Evolutionary conservation across 495 filamentous ascomycete species (phyloP).

Genomic region (Trichocladium antarcticum): DNA sequence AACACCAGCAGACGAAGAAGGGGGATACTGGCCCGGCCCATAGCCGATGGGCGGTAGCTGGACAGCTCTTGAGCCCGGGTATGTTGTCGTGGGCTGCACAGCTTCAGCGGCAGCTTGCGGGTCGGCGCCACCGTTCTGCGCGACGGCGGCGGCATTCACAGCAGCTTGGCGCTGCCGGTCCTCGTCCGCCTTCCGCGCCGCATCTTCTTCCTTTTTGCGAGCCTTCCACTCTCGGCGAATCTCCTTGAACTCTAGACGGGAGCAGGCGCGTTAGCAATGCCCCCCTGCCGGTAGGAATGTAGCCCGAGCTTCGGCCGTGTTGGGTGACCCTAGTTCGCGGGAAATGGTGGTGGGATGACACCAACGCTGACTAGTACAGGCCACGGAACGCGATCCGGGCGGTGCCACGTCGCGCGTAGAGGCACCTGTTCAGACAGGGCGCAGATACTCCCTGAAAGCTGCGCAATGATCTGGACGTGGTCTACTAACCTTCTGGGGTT

Average conservation of each 20-base stretch:
- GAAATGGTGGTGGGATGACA: no score
- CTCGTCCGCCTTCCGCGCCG: constrained; percentile 83
- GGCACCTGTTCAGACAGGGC: no score
- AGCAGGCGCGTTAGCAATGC: constrained; percentile 1
- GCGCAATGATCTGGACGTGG: not conserved
- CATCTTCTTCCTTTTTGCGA: constrained; percentile 91
- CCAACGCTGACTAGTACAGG: no score
- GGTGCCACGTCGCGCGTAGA: no score
- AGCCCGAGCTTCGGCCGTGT: not conserved
- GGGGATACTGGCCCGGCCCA: constrained; percentile 55
- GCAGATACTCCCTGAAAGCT: no score
- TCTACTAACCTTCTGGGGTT: constrained; percentile 72
- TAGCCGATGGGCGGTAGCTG: constrained; percentile 86
- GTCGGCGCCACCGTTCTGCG: constrained; percentile 36
- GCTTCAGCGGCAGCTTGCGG: constrained; percentile 45
- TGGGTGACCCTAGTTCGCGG: constrained; percentile 2
- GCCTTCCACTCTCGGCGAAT: constrained; percentile 99
- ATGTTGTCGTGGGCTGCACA: constrained; percentile 48
- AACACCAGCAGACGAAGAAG: constrained; percentile 49
- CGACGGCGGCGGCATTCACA: constrained; percentile 46
- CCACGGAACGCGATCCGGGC: no score
- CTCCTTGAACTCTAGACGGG: constrained; percentile 81
- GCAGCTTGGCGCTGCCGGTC: constrained; percentile 66
- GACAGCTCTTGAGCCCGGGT: constrained; percentile 47
- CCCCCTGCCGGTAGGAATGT: constrained; percentile 3